Evolutionary conservation across 2,329 filamentous ascomycete species (phyloP), one percentile per base, ranked within the genome.

Genomic region (Huntiella abstrusa): DNA sequence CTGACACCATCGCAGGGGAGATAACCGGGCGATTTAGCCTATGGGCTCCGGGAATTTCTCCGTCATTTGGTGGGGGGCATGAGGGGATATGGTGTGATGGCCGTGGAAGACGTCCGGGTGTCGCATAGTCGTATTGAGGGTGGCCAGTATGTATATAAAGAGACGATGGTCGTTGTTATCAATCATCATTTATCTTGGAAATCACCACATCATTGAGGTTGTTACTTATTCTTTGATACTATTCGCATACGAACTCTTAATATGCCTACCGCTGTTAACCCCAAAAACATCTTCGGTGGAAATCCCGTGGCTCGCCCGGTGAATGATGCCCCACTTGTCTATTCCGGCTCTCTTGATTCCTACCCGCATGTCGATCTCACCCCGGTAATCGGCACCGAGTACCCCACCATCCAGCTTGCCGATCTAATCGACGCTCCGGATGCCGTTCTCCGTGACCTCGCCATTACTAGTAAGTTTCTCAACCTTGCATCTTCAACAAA

Each of bases 381-480:
- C 0, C 71, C 71, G 0, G 61, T 67, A 13, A 73, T 75, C 38
- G 72, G 71, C 1, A 65, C 66, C 12, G 72, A 76, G 54, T 76
- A 69, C 48, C 56, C 60, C 2, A 60, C 60, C 4, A 58, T 68
- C 22, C 67, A 73, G 45, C 60, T 76, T 0, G 64, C 65, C 1
- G 68, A 57, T 4, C 47, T 56, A 5, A 61, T 78, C n/a, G 62
- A 70, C 10, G 67, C 68, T 48, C 58, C 68, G 0, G 73, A 79
- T 39, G 66, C 70, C 28, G 57, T 75, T 2, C 58, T 79, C 15
- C 66, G 69, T 1, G 75, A 80, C 52, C 62, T 80, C 1, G 75
- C 71, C 12, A 71, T 78, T 45, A 75, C 70, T 0, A 68, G 72
- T 75, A 58, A 48, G 59, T 37, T 32, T 28, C 34, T 15, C 13